Evolutionary conservation across 257 asterid species (phyloP).

Genomic region (Fraxinus quadrangulata): DNA sequence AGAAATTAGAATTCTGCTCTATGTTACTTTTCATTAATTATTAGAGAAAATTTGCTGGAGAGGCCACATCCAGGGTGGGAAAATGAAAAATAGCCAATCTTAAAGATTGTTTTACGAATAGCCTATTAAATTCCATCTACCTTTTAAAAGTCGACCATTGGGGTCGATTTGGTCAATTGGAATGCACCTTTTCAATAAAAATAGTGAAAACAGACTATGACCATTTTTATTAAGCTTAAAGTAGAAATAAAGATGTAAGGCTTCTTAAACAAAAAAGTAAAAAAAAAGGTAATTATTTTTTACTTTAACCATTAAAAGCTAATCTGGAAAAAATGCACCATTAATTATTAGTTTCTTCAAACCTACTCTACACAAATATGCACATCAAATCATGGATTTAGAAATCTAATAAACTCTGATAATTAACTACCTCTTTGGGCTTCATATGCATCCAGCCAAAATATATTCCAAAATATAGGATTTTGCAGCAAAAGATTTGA

Average conservation of each 20-base stretch:
- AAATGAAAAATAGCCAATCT: neutral
- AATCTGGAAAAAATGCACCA: constrained; percentile 13
- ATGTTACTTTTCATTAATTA: neutral
- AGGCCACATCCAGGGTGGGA: neutral
- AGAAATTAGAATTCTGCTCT: constrained; percentile 19
- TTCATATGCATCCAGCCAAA: constrained; percentile 30
- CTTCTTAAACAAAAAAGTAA: neutral
- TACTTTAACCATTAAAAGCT: constrained; percentile 12
- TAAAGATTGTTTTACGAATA: neutral
- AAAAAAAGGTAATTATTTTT: neutral
- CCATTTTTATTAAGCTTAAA: neutral
- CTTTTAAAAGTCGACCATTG: neutral
- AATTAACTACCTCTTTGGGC: constrained; percentile 26
- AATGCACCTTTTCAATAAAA: neutral
- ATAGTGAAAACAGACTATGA: neutral
- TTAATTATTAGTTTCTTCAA: constrained; percentile 7
- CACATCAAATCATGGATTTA: constrained; percentile 21
- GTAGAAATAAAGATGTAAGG: neutral
- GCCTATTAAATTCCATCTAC: neutral
- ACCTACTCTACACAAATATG: neutral
- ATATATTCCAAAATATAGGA: constrained; percentile 20
- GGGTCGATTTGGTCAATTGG: neutral
- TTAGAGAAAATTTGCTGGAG: neutral
- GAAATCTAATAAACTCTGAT: constrained; percentile 1
- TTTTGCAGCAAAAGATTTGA: constrained; percentile 8